Evolutionary conservation across 768 basidiomycete genomes (phyloP).

Genomic region (Suillus ampliporus): DNA sequence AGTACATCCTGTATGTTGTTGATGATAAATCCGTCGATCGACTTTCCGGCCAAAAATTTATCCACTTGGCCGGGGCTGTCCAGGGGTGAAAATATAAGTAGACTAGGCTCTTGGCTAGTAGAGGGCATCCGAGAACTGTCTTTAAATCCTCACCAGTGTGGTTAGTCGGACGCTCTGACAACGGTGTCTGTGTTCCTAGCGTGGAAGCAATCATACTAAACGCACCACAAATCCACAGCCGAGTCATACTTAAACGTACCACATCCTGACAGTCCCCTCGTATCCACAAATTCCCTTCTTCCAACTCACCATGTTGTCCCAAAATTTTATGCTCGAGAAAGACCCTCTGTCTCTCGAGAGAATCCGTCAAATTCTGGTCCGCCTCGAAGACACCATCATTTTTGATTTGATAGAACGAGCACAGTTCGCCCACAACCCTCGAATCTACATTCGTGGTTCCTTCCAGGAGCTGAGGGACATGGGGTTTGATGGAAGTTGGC

Average conservation of each 20-base stretch:
- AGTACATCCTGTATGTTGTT: too few relatives aligned
- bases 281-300: constrained; percentile 8
- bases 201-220: not conserved
- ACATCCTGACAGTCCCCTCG: constrained; percentile 2
- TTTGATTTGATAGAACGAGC: constrained; percentile 97
- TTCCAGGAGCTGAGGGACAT: constrained; percentile 78
- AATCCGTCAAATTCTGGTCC: constrained; percentile 84
- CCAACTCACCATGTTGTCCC: constrained; percentile 51
- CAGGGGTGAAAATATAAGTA: not conserved
- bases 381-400: constrained; percentile 99
- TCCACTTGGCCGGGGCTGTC: too few relatives aligned
- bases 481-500: constrained; percentile 87
- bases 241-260: constrained; percentile 8
- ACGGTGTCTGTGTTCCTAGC: not conserved
- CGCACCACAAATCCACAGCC: not conserved
- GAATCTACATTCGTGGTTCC: constrained; percentile 81
- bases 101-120: too few relatives aligned
- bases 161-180: not conserved
- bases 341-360: constrained; percentile 88
- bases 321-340: constrained; percentile 70
- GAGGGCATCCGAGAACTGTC: not conserved
- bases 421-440: constrained; percentile 93
- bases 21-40: too few relatives aligned
- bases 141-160: not conserved
- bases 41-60: not conserved